Conservation (phyloP, 805 yeast genomes). For the Candida lessepsii region DNA sequence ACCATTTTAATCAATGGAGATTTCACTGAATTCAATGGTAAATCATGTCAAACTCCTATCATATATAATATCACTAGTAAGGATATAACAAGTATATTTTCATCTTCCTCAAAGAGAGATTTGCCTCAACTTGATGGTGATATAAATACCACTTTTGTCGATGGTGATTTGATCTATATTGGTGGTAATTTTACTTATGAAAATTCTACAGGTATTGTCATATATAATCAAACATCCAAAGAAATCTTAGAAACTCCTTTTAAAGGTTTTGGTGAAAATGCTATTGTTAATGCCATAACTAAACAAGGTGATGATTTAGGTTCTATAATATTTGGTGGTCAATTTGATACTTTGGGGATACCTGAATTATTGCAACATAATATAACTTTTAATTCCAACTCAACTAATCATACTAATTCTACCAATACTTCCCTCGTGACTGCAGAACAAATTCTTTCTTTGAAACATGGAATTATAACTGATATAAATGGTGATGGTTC, state of each 20-base stretch:
- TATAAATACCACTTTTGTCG: slow-evolving; percentile 38
- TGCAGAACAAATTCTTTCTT: slow-evolving; percentile 61
- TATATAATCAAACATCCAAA: slow-evolving; percentile 53
- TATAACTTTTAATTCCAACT: slow-evolving; percentile 26
- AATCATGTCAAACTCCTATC: slow-evolving; percentile 29
- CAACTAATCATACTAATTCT: slow-evolving; percentile 22
- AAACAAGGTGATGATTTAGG: slow-evolving; percentile 40
- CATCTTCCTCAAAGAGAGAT: slow-evolving; percentile 13
- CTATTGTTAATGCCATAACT: slow-evolving; percentile 62
- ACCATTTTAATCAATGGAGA: slow-evolving; percentile 35
- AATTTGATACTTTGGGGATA: slow-evolving; percentile 62
- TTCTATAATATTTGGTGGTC: slow-evolving; percentile 76
- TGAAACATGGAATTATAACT: slow-evolving; percentile 54
- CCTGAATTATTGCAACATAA: slow-evolving; percentile 40
- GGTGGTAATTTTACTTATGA: slow-evolving; percentile 75
- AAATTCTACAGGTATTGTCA: slow-evolving; percentile 55
- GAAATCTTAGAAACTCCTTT: slow-evolving; percentile 56
- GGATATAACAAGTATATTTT: slow-evolving; percentile 23
- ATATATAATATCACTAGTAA: slow-evolving; percentile 31
- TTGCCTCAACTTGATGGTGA: slow-evolving; percentile 25
- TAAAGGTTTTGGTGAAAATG: slow-evolving; percentile 66
- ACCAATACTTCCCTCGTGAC: slow-evolving; percentile 43
- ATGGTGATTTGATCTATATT: slow-evolving; percentile 54
- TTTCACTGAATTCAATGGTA: slow-evolving; percentile 32
- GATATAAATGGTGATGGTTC: slow-evolving; percentile 41